Percentiles rank a stretch among this genome's conserved stretches.
These are phyloP conservation scores for Salicornia ramosissima DNA, from an alignment of 148 eudicot species.

Conservation along the genomic window DNA sequence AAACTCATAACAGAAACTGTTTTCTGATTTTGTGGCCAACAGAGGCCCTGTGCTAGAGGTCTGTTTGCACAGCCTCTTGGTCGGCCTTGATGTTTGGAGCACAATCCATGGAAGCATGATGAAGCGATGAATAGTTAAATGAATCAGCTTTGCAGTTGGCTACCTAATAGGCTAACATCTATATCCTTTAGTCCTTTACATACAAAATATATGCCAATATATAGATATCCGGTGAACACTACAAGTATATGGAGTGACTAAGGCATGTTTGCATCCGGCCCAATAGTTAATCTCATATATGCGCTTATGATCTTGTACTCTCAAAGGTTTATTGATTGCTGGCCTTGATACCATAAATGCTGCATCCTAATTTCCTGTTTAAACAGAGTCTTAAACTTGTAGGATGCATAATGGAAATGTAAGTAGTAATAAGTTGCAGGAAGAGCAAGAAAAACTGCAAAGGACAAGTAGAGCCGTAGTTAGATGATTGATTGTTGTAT, in stretches of 20 bases:
- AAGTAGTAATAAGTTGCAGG: no score
- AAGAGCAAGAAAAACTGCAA: no score
- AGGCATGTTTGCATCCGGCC: not conserved
- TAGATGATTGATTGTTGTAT: no score
- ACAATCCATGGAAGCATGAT: not conserved
- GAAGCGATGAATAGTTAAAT: not conserved
- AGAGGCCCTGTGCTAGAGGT: no score
- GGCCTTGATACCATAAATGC: not conserved
- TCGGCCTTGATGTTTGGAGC: no score
- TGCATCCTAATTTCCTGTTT: not conserved
- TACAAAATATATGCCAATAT: no score
- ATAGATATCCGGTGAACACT: not conserved
- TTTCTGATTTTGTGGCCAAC: no score
- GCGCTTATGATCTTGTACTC: not conserved
- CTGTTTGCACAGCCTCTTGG: no score
- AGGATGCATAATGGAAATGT: not conserved
- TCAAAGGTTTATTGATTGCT: not conserved
- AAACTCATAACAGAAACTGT: no score
- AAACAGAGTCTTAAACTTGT: not conserved
- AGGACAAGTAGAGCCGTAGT: no score
- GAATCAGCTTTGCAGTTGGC: not conserved
- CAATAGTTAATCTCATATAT: not conserved
- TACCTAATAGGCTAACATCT: not conserved
- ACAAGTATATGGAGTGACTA: not conserved
- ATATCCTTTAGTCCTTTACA: no score